phyloP scores from a whole-genome alignment of 441 rosid genomes.

The Euphorbia celastroides region DNA sequence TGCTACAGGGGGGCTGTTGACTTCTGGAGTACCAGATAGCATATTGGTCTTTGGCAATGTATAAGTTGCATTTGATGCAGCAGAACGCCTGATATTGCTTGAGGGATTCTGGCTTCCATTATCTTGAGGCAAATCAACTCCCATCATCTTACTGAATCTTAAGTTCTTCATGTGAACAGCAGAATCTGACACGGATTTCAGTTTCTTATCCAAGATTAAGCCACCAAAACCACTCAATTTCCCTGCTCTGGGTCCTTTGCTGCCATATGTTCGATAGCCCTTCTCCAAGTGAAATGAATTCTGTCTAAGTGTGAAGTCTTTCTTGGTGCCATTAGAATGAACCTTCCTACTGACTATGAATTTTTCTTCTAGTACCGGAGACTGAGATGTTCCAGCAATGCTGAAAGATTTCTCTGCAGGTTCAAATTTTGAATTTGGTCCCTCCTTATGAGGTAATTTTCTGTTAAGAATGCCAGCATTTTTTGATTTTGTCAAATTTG shows the following conservation, averaged over 20 bases:
- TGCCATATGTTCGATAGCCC: conserved; percentile 61
- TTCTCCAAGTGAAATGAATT: conserved; percentile 75
- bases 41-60: conserved; percentile 27
- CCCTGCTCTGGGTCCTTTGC: conserved; percentile 50
- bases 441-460: conserved; percentile 45
- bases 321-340: conserved; percentile 47
- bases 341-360: conserved; percentile 53
- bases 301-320: conserved; percentile 68
- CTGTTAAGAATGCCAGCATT: conserved; percentile 35
- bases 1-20: too few species aligned
- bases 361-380: conserved; percentile 54
- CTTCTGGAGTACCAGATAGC: too few species aligned
- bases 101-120: conserved; percentile 28
- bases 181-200: conserved; percentile 47
- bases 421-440: conserved; percentile 33
- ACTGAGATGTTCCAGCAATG: conserved; percentile 40
- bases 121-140: conserved; percentile 45
- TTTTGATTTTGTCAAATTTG: conserved; percentile 39
- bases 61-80: conserved; percentile 23
- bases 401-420: conserved; percentile 41
- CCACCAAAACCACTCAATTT: conserved; percentile 51
- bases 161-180: conserved; percentile 47
- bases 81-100: conserved; percentile 21
- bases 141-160: conserved; percentile 47
- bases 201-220: conserved; percentile 50